phyloP scores from a whole-genome alignment of 345 rosid genomes.

The Euphorbia tirucalli region DNA sequence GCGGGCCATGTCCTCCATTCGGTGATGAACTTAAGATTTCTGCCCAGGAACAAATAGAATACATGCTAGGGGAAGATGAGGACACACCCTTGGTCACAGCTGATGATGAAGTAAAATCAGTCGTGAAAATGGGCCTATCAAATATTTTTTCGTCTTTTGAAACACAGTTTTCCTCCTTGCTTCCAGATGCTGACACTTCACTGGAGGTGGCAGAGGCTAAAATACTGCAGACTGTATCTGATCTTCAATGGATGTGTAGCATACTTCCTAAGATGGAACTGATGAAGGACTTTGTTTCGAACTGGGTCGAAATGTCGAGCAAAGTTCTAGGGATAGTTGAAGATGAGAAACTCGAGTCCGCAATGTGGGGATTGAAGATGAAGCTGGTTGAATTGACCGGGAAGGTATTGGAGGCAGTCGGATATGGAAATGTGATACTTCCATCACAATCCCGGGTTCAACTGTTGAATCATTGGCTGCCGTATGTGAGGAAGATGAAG shows the following conservation, averaged over 20 bases:
- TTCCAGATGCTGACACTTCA: constrained; percentile 32
- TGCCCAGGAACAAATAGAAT: constrained; percentile 89
- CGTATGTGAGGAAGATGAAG: constrained; percentile 76
- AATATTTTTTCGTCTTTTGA: constrained; percentile 51
- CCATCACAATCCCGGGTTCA: constrained; percentile 48
- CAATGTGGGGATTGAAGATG: constrained; percentile 66
- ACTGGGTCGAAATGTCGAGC: constrained; percentile 58
- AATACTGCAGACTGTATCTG: constrained; percentile 41
- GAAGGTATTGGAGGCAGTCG: constrained; percentile 85
- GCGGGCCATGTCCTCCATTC: constrained; percentile 50
- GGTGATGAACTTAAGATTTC: constrained; percentile 67
- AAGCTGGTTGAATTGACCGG: constrained; percentile 75
- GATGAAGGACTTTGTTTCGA: constrained; percentile 78
- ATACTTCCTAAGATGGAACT: constrained; percentile 66
- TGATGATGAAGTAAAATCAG: constrained; percentile 70
- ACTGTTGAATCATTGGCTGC: constrained; percentile 76
- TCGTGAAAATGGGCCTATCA: constrained; percentile 50
- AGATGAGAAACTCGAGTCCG: constrained; percentile 50
- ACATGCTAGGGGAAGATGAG: constrained; percentile 72
- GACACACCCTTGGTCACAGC: constrained; percentile 52
- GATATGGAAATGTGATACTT: constrained; percentile 80
- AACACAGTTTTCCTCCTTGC: constrained; percentile 47
- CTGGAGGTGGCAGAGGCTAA: constrained; percentile 36
- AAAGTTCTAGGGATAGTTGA: constrained; percentile 49
- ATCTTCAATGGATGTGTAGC: constrained; percentile 82